phyloP scores from a whole-genome alignment of 2,329 filamentous ascomycete species.

The Pseudogymnoascus pannorum region DNA sequence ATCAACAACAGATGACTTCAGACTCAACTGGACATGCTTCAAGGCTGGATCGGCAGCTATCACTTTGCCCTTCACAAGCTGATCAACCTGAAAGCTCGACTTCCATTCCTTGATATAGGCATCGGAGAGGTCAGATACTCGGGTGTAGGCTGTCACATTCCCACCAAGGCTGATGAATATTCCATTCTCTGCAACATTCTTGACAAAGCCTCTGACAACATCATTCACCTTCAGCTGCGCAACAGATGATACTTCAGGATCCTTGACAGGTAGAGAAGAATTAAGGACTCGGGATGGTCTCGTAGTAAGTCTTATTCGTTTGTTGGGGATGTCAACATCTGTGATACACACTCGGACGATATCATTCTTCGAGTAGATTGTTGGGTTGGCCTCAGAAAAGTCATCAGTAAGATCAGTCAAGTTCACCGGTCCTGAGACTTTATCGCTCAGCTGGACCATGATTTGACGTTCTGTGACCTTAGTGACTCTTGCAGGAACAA shows the following conservation, averaged over 20 bases:
- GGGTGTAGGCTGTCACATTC: slow-evolving; percentile 72
- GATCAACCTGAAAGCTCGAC: slow-evolving; percentile 75
- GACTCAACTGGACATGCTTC: slow-evolving; percentile 72
- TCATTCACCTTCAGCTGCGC: slow-evolving; percentile 70
- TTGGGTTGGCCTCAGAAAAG: slow-evolving; percentile 71
- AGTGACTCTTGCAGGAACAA: slow-evolving; percentile 76
- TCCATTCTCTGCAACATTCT: slow-evolving; percentile 81
- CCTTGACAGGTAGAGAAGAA: slow-evolving; percentile 72
- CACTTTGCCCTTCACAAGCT: slow-evolving; percentile 84
- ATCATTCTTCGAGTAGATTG: slow-evolving; percentile 73
- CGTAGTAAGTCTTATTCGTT: slow-evolving; percentile 72
- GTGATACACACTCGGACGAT: slow-evolving; percentile 82
- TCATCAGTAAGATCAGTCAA: slow-evolving; percentile 81
- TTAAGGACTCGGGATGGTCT: slow-evolving; percentile 84
- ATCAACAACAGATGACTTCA: slow-evolving; percentile 80
- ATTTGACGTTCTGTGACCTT: slow-evolving; percentile 79
- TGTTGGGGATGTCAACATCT: slow-evolving; percentile 73
- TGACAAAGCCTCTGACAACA: slow-evolving; percentile 83
- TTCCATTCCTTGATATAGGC: slow-evolving; percentile 95
- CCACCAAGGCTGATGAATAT: slow-evolving; percentile 80
- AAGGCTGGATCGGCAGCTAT: slow-evolving; percentile 60
- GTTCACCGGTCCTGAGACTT: slow-evolving; percentile 70
- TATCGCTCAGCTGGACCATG: slow-evolving; percentile 76
- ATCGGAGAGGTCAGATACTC: slow-evolving; percentile 84
- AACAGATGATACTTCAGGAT: slow-evolving; percentile 66